Evolutionary conservation across 371 early-diverging fungal genomes (phyloP).

Genomic region (Basidiobolus meristosporus): DNA sequence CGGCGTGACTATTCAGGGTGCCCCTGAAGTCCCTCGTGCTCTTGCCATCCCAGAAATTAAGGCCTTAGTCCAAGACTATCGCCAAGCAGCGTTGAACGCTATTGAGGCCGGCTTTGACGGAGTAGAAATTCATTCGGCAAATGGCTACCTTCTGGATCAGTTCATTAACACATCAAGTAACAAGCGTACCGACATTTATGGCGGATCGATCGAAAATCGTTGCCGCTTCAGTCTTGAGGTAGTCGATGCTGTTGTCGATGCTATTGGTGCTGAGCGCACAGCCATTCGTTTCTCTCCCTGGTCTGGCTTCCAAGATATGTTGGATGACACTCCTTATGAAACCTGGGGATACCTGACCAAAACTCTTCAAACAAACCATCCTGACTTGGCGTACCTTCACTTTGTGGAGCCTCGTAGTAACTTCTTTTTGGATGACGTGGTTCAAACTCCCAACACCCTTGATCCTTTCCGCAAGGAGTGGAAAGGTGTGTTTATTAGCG

Average conservation of each 20-base stretch:
- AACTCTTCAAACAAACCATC: constrained; percentile 15
- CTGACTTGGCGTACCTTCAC: background rate
- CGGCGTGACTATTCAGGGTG: background rate
- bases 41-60: background rate
- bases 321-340: constrained; percentile 31
- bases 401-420: background rate
- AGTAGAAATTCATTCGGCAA: constrained; percentile 43
- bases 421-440: background rate
- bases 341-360: too few relatives aligned
- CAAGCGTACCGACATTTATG: constrained; percentile 32
- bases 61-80: background rate
- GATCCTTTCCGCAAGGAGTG: too few relatives aligned
- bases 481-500: too few relatives aligned
- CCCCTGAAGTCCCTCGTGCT: background rate
- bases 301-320: constrained; percentile 40
- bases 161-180: constrained; percentile 26
- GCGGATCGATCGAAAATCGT: constrained; percentile 26
- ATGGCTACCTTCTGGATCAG: constrained; percentile 36
- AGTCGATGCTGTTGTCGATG: constrained; percentile 44
- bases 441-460: constrained; percentile 15
- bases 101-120: constrained; percentile 33
- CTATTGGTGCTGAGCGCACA: constrained; percentile 53
- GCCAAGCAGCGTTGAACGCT: background rate
- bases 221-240: constrained; percentile 19
- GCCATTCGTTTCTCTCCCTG: constrained; percentile 23